Base-by-base conservation (phyloP, 129 eudicot genomes). In the Erigeron canadensis region DNA sequence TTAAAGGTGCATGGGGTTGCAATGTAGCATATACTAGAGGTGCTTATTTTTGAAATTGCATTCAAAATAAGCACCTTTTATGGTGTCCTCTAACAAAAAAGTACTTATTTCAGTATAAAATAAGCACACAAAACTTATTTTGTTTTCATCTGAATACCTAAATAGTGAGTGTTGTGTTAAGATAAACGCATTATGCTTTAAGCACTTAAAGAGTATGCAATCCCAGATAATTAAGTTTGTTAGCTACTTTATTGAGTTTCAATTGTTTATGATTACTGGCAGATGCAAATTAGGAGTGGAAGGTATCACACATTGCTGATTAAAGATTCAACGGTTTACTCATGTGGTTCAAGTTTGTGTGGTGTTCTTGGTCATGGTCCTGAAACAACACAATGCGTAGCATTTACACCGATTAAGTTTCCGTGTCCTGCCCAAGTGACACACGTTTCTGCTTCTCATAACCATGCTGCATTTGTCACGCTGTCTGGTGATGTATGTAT, bases 291-390 rank as follows among this genome's bases (percentile, higher is more conserved):
- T 70, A 90, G 86, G 78, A 81, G 90, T 8, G 98, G 98, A 66
- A 94, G 89, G 67, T 87, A 94, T 84, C 98, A 94, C 79, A 94
- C 98, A 18, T 75, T 94, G 79, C 76, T 94, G 73, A 79, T 89
- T 71, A 85, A 85, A 37, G 89, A 88, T 79, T 87, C 89, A 22
- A 77, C 69, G 10, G 89, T 79, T 19, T 94, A 89, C 80, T 94
- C 98, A 15, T 94, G 97, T 70, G 98, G 98, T 74, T 89, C 98
- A 37, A 85, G 97, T 81, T 75, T 94, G 73, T 89, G 93, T 76
- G 98, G 98, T 65, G 97, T 94, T 80, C 98, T 94, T 86, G 98
- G 98, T 75, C 98, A 89, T 81, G 98, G 97, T 28, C 88, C 97
- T 4, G 98, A 94, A 78, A 86, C 86, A 42, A 89, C 96, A 19